Base-by-base conservation (phyloP, 495 filamentous ascomycete genomes). In the Cairneyella variabilis region DNA sequence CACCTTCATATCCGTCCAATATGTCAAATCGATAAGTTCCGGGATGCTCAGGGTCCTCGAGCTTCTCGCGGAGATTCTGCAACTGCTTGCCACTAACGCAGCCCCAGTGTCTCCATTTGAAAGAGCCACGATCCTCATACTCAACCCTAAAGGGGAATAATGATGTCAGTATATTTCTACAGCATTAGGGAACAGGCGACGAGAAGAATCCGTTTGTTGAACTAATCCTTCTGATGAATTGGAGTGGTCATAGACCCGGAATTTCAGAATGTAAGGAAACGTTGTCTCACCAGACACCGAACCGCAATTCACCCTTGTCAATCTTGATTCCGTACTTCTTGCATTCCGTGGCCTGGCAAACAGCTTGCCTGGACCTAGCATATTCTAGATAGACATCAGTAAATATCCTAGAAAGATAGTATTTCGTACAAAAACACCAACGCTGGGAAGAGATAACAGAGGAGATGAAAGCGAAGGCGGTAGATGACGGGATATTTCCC, bases 51-150 rank as follows among this genome's bases (percentile, higher is more conserved):
- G 59, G 53, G 46, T 65, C 59, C 48, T 54, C 53, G 12, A 71
- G 60, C 20, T 55, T 40, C 14, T 58, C 38, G 9, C 59, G 57
- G 41, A 85, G 62, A 56, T 84, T 82, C 38, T 61, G 45, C 49
- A 91, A 67, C 46, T 82, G 68, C 22, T 68, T 66, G 8, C 85
- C 83, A 16, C 85, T 88, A 30, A 83, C 73, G 56, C 88, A 91
- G 21, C 88, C 86, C 87, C 87, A 87, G 30, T 14, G 37, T 1
- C 32, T 20, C 20, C 26, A 37, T 17, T 43, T 39, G 26, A 42
- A 37, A 14, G 42, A 32, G 43, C 25, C 26, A 26, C 21, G 12
- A 18, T 3, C 5, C 7, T 32, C 7, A 32, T 6, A 32, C 28
- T 32, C 14, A 49, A 16, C 30, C n/a, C n/a, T n/a, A n/a, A n/a